Evolutionary conservation across 768 basidiomycete genomes (phyloP).

Genomic region (Tylopilus balloui): DNA sequence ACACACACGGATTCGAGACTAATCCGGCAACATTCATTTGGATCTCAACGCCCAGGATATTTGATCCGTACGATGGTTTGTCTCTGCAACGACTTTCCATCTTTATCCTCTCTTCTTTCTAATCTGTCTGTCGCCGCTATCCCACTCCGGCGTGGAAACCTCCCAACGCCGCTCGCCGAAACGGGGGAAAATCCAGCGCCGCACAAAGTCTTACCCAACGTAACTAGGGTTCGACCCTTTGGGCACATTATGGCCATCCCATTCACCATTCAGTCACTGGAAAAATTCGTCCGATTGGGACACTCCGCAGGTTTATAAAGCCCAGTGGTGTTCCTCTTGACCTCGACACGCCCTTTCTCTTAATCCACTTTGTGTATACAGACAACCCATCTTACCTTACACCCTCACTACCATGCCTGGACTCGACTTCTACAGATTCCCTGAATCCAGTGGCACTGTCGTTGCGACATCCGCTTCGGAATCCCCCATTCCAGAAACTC

Average conservation of each 20-base stretch:
- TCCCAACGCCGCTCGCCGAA: conserved; percentile 6
- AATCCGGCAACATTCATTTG: conserved; percentile 4
- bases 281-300: conserved; percentile 14
- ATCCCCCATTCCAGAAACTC: conserved; percentile 7
- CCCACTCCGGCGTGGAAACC: conserved; percentile 7
- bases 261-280: too few relatives aligned
- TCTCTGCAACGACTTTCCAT: conserved; percentile 6
- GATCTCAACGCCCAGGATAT: conserved; percentile 2
- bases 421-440: conserved; percentile 30
- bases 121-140: conserved; percentile 24
- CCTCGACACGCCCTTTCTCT: conserved; percentile 1
- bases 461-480: background rate
- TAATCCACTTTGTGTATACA: conserved; percentile 25
- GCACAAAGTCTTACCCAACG: conserved; percentile 16
- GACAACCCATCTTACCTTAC: conserved; percentile 5
- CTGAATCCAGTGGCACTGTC: conserved; percentile 2
- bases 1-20: background rate
- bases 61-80: conserved; percentile 8
- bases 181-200: conserved; percentile 9
- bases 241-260: conserved; percentile 9
- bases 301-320: conserved; percentile 21
- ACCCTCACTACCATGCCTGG: conserved; percentile 28
- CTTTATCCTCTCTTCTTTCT: conserved; percentile 8
- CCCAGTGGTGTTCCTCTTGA: background rate
- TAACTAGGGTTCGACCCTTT: conserved; percentile 24